phyloP scores from a whole-genome alignment of 306 rosid species.

The Lagenaria siceraria region DNA sequence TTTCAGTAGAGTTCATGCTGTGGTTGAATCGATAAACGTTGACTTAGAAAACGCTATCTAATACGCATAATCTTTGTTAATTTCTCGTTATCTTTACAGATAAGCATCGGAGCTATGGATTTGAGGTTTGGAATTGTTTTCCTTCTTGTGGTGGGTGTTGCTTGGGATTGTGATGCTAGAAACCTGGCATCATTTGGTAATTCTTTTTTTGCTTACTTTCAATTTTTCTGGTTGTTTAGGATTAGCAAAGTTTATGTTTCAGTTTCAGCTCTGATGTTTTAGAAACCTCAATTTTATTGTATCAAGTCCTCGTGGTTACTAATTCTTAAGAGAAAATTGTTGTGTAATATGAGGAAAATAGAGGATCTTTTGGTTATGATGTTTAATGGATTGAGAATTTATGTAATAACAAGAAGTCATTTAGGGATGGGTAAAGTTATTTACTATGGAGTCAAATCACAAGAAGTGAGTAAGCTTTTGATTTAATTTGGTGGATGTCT shows the following conservation, averaged over 20 bases:
- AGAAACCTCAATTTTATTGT: not conserved
- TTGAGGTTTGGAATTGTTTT: slow-evolving; percentile 25
- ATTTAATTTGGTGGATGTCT: not conserved
- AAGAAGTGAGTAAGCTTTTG: not conserved
- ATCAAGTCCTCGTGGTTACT: not conserved
- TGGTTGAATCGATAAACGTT: not conserved
- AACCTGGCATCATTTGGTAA: not conserved
- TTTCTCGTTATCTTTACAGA: not conserved
- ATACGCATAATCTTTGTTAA: not conserved
- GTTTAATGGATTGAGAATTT: not conserved
- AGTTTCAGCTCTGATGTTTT: not conserved
- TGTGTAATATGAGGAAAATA: not conserved
- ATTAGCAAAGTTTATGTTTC: not conserved
- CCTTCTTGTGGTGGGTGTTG: slow-evolving; percentile 37
- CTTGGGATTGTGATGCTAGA: slow-evolving; percentile 50
- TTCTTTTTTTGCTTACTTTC: not conserved
- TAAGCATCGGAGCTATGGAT: slow-evolving; percentile 34
- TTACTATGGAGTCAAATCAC: not conserved
- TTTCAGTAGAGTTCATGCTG: not conserved
- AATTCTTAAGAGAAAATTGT: not conserved
- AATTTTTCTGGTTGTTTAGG: not conserved
- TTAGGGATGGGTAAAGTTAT: not conserved
- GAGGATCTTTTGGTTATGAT: not conserved
- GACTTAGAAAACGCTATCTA: not conserved
- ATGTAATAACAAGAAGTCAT: not conserved